Conservation (phyloP, 2,329 filamentous ascomycete species). For the Fusarium incarnatum region DNA sequence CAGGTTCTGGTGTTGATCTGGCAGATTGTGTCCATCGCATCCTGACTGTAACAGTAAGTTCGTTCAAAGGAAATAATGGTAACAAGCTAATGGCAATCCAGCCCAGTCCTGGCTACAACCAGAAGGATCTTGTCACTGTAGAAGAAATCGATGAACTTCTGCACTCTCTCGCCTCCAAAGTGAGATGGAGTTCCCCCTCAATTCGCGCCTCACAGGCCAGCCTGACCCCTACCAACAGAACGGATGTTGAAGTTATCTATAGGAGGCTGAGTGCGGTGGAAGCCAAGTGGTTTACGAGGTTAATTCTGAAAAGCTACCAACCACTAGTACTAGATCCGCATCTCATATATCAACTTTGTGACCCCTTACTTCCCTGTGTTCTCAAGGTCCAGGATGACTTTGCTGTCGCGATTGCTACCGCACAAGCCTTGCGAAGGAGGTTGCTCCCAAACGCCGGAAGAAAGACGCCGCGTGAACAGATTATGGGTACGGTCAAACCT, state of each 20-base stretch:
- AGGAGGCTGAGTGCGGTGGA: slow-evolving; percentile 72
- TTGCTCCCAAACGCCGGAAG: slow-evolving; percentile 36
- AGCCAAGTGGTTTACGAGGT: slow-evolving; percentile 87
- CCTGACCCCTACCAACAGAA: slow-evolving; percentile 50
- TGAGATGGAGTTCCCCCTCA: slow-evolving; percentile 75
- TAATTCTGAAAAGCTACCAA: slow-evolving; percentile 81
- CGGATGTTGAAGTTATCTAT: slow-evolving; percentile 67
- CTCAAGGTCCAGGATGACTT: slow-evolving; percentile 78
- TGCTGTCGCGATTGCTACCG: slow-evolving; percentile 65
- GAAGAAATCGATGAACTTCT: slow-evolving; percentile 79
- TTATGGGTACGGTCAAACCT: slow-evolving; percentile 60
- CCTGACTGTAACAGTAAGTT: slow-evolving; percentile 68
- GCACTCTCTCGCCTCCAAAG: slow-evolving; percentile 73
- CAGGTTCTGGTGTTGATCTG: slow-evolving; percentile 72
- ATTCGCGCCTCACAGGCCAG: slow-evolving; percentile 58
- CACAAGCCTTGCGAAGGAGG: slow-evolving; percentile 54
- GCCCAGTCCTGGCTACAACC: slow-evolving; percentile 57
- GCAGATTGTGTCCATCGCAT: slow-evolving; percentile 77
- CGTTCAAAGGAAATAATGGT: neutral
- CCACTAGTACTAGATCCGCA: slow-evolving; percentile 71
- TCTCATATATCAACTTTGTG: slow-evolving; percentile 69
- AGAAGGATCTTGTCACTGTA: slow-evolving; percentile 65
- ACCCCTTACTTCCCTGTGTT: slow-evolving; percentile 76
- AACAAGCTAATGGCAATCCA: slow-evolving; percentile 39
- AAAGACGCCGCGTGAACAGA: slow-evolving; percentile 26